A percentile compares a stretch with the other conserved stretches of the same genome.
Conservation (phyloP, 2,329 filamentous ascomycete genomes). For the Tolypocladium nubicola region DNA sequence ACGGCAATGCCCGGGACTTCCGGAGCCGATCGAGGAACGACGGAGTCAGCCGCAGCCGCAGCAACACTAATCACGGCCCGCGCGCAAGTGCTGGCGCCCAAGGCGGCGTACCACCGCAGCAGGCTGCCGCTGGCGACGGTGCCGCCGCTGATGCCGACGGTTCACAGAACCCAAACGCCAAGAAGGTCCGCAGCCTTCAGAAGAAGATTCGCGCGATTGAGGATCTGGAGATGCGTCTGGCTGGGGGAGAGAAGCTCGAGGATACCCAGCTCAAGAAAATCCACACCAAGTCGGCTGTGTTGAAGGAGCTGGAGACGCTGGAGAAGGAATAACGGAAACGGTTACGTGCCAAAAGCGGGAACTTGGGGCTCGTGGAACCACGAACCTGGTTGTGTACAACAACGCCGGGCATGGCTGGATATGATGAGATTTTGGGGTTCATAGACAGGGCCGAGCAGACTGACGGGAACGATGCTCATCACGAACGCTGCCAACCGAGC, state of each 20-base stretch:
- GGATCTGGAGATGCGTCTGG: conserved; percentile 93
- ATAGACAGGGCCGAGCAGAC: background rate
- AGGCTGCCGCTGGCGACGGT: conserved; percentile 33
- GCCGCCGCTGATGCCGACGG: conserved; percentile 23
- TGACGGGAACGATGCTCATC: background rate
- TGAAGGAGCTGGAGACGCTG: conserved; percentile 67
- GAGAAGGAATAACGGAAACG: conserved; percentile 15
- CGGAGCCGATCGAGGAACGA: conserved; percentile 22
- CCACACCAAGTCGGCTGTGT: conserved; percentile 70
- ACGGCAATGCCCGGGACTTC: conserved; percentile 1
- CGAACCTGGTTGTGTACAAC: background rate
- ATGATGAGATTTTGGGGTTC: background rate
- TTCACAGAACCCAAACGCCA: conserved; percentile 63
- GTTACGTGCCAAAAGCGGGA: background rate
- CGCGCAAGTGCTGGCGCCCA: conserved; percentile 16
- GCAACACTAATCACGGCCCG: conserved; percentile 35
- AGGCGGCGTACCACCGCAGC: conserved; percentile 9
- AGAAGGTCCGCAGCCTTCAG: conserved; percentile 85
- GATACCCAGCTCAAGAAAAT: conserved; percentile 99
- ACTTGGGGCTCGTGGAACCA: background rate
- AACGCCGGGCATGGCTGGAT: background rate
- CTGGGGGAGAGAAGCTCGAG: conserved; percentile 90
- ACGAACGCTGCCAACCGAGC: background rate
- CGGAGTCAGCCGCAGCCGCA: conserved; percentile 39
- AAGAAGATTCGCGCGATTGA: conserved; percentile 99